Evolutionary conservation across 1,284 basidiomycete species (phyloP), one percentile per base, ranked within the genome.

Genomic region (Mycena citricolor): DNA sequence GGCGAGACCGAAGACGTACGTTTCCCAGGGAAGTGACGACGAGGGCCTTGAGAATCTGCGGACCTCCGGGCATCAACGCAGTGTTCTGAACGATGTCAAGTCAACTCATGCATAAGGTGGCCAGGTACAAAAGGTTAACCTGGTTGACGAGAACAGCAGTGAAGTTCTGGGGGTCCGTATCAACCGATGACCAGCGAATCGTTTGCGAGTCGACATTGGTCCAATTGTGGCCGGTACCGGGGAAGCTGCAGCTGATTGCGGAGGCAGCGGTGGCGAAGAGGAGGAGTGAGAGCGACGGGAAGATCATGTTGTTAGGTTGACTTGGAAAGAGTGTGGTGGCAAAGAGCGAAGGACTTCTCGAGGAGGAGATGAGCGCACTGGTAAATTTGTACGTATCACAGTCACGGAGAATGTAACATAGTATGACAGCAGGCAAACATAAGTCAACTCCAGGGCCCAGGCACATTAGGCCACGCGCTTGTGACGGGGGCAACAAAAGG

Each of bases 81-180:
- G 31, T 32, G 31, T 32, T 32, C 16, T 10, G 29, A 6, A 16
- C 5, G n/a, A 25, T 6, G 10, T 26, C 12, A 25, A 28, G 20
- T 17, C 24, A 34, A n/a, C n/a, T n/a, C n/a, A n/a, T n/a, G 16
- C 32, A 35, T 36, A 20, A 22, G 16, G 19, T 19, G 8, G 24
- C 34, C 23, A 24, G 14, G 17, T 11, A 19, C 34, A 20, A 33
- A 30, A 6, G 29, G n/a, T 11, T n/a, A 30, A 69, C 86, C 61
- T 71, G 63, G 66, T 90, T 87, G 55, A 71, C 72, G 39, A 92
- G 72, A 39, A 88, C 66, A 37, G 77, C 71, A 10, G 83, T 78
- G 64, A 92, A 90, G 66, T 77, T 87, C 40, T 48, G 32, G 1
- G 76, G 60, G 58, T 90, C 87, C 14, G 83, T 84, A 47, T 48